These are phyloP conservation scores for Fraxinus angustifolia DNA, from an alignment of 305 asterid species.

Conservation along the genomic window DNA sequence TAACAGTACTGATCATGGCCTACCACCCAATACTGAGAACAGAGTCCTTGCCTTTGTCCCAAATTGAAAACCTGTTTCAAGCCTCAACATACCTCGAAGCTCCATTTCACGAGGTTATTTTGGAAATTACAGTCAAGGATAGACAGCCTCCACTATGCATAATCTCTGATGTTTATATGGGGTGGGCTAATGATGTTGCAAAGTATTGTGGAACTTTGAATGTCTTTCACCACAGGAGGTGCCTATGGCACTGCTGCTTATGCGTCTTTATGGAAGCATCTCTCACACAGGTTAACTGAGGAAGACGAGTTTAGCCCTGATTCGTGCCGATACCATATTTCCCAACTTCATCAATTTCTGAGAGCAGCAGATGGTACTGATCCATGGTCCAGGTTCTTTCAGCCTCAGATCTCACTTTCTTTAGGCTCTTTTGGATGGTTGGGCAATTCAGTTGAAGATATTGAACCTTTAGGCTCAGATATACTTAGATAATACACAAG, in stretches of 20 bases:
- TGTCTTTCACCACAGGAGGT: slow-evolving; percentile 72
- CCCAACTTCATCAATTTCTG: slow-evolving; percentile 56
- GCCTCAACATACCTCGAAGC: slow-evolving; percentile 45
- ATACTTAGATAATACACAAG: slow-evolving; percentile 38
- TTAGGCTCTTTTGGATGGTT: slow-evolving; percentile 55
- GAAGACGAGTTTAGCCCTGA: slow-evolving; percentile 41
- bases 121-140: slow-evolving; percentile 28
- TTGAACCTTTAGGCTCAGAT: slow-evolving; percentile 57
- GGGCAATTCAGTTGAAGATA: slow-evolving; percentile 62
- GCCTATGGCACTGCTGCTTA: slow-evolving; percentile 85
- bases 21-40: slow-evolving; percentile 75
- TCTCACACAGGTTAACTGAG: slow-evolving; percentile 55
- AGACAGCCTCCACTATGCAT: slow-evolving; percentile 69
- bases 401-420: slow-evolving; percentile 35
- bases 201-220: slow-evolving; percentile 38
- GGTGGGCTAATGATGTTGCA: slow-evolving; percentile 74
- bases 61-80: slow-evolving; percentile 37
- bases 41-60: slow-evolving; percentile 52
- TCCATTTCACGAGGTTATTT: slow-evolving; percentile 24
- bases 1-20: slow-evolving; percentile 43
- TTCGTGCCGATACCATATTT: slow-evolving; percentile 39
- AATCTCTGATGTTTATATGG: slow-evolving; percentile 66
- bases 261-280: slow-evolving; percentile 61
- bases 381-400: slow-evolving; percentile 69
- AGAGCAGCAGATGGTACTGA: slow-evolving; percentile 70